These are phyloP conservation scores for Zhuliangozyma parablackwelliae DNA, from an alignment of 1,139 yeast species.

Conservation along the genomic window DNA sequence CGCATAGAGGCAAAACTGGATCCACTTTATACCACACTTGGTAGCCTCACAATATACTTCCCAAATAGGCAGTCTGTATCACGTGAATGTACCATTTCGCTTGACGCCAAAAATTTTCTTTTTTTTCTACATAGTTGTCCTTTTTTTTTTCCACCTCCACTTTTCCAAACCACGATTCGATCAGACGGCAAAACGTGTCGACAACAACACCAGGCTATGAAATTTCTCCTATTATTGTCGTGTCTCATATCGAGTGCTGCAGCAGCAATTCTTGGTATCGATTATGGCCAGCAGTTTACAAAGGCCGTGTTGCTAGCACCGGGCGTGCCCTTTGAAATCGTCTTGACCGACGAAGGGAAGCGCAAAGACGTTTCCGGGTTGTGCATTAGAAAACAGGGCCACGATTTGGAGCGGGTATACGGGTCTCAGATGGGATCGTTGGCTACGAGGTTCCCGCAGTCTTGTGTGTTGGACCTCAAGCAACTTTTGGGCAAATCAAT, in stretches of 20 bases:
- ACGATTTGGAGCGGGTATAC: constrained; percentile 64
- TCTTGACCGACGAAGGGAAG: constrained; percentile 85
- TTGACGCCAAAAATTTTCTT: background rate
- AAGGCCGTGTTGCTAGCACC: constrained; percentile 92
- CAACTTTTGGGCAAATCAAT: constrained; percentile 62
- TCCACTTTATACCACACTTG: too few species aligned
- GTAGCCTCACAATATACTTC: too few species aligned
- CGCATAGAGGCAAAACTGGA: too few species aligned
- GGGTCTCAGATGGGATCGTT: constrained; percentile 74
- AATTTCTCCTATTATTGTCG: background rate
- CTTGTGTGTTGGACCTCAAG: constrained; percentile 66
- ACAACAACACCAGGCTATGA: background rate
- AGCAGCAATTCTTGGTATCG: constrained; percentile 80
- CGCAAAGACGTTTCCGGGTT: constrained; percentile 83
- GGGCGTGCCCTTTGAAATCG: constrained; percentile 80
- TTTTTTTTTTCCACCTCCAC: background rate
- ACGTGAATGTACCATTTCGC: too few species aligned
- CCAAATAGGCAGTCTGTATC: too few species aligned
- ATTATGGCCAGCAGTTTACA: constrained; percentile 83
- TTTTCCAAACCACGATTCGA: too few species aligned
- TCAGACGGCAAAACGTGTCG: too few species aligned
- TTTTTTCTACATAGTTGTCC: background rate
- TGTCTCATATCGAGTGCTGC: constrained; percentile 13
- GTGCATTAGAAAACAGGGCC: constrained; percentile 49
- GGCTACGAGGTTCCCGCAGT: constrained; percentile 69